Evolutionary conservation across 1,284 basidiomycete genomes (phyloP), one percentile per base, ranked within the genome.

Genomic region (Sutorius eximius): DNA sequence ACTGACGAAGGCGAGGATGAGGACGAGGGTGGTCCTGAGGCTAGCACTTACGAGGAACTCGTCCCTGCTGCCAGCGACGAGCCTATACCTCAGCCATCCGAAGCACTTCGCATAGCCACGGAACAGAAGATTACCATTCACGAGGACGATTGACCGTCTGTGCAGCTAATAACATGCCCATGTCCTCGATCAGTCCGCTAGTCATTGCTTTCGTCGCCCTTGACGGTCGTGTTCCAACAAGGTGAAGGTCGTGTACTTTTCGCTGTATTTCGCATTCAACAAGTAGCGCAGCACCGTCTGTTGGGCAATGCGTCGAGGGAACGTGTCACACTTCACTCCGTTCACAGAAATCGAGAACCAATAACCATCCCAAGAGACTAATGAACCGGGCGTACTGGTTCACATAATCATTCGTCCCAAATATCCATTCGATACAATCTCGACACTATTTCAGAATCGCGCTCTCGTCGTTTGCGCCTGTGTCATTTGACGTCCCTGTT

Each of bases 51-150:
- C n/a, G 60, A 59, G 33, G 59, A 62, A 37, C 57, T 45, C n/a
- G n/a, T 49, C 0, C 30, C 53, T 1, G 47, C 53, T 15, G 58
- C 56, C 18, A 48, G 48, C 34, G 47, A 55, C 22, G 52, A 56
- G 34, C 37, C 45, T 32, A 36, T 27, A 9, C 43, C 42, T 16
- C 59, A 51, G 44, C 51, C 16, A 11, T 49, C 46, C 12, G 60
- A 59, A 32, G 52, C 57, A 20, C 61, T 61, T n/a, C 62, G 63
- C 9, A 61, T 75, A 51, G 66, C 71, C 18, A 73, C 75, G 30
- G 69, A 71, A 34, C 73, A 74, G 9, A 74, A 69, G 49, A 78
- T 84, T 44, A 73, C 59, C 3, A 79, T 83, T 52, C 77, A 82
- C 52, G 82, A 83, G 58, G 82, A 84, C 52, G 73, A 79, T 46